Evolutionary conservation across 495 filamentous ascomycete species (phyloP).

Genomic region (Hyphodiscus hymeniophilus): DNA sequence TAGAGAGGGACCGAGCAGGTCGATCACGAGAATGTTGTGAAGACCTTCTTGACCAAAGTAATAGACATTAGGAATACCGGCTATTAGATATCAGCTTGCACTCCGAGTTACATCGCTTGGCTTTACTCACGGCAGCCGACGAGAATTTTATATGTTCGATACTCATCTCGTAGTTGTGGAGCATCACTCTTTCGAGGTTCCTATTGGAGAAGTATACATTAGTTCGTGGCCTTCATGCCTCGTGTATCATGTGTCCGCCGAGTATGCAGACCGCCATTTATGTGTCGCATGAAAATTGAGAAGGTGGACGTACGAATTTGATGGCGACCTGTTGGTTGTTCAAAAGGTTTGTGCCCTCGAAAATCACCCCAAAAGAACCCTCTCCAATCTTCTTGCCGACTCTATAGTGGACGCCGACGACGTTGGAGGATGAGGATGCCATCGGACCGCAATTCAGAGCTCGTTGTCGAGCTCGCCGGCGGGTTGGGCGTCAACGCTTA

Average conservation of each 20-base stretch:
- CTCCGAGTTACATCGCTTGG: background rate
- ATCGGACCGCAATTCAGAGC: conserved; percentile 36
- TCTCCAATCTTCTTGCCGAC: conserved; percentile 99
- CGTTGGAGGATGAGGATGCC: conserved; percentile 94
- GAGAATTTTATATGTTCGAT: conserved; percentile 98
- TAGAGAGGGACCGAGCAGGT: conserved; percentile 89
- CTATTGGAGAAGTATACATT: conserved; percentile 33
- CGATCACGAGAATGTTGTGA: conserved; percentile 98
- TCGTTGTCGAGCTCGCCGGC: conserved; percentile 8
- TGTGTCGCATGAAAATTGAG: background rate
- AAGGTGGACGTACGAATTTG: conserved; percentile 76
- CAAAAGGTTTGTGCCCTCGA: conserved; percentile 95
- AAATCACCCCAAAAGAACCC: conserved; percentile 98
- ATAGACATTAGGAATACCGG: conserved; percentile 99
- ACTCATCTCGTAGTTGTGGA: conserved; percentile 96
- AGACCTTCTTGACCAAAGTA: conserved; percentile 99
- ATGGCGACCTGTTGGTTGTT: conserved; percentile 99
- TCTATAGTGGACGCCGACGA: conserved; percentile 97
- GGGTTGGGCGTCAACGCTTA: conserved; percentile 10
- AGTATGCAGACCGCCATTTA: background rate
- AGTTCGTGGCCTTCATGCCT: background rate
- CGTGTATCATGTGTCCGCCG: background rate
- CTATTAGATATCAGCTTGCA: conserved; percentile 38
- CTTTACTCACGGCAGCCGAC: conserved; percentile 91
- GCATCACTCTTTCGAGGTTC: conserved; percentile 99